Evolutionary conservation across 208 protist species (phyloP).

Genomic region (Leishmania arabica): DNA sequence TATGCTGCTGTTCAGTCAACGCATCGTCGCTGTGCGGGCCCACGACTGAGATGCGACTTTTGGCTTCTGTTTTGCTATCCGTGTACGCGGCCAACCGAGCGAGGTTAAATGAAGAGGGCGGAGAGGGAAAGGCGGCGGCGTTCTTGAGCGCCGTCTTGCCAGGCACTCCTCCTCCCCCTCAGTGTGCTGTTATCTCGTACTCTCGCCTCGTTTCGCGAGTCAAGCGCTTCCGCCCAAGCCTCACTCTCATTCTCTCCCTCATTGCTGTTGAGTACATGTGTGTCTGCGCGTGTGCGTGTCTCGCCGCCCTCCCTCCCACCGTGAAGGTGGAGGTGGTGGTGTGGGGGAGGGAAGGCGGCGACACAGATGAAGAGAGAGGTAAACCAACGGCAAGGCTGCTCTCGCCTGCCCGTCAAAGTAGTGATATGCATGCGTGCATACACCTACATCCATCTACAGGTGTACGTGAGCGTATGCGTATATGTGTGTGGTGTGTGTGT

Average conservation of each 20-base stretch:
- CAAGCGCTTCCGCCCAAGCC: neutral
- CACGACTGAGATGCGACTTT: conserved; percentile 29
- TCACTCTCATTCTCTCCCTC: neutral
- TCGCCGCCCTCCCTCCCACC: neutral
- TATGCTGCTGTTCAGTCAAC: conserved; percentile 45
- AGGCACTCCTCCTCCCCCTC: neutral
- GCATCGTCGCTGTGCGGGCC: conserved; percentile 38
- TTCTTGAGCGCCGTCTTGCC: neutral
- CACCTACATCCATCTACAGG: neutral
- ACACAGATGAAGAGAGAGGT: too few relatives aligned
- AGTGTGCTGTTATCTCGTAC: neutral
- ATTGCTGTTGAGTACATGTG: neutral
- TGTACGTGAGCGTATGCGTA: neutral
- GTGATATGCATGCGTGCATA: neutral
- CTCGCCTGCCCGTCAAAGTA: neutral
- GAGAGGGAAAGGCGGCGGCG: neutral
- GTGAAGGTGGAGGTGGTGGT: neutral
- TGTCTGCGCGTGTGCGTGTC: neutral
- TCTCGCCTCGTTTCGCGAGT: neutral
- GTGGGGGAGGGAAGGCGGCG: too few relatives aligned
- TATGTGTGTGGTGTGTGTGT: neutral
- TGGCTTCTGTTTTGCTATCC: neutral
- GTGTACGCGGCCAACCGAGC: neutral
- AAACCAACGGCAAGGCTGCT: neutral
- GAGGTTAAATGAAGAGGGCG: neutral